These are phyloP conservation scores for Diaporthe helianthi DNA, from an alignment of 2,329 filamentous ascomycete genomes.

Conservation along the genomic window DNA sequence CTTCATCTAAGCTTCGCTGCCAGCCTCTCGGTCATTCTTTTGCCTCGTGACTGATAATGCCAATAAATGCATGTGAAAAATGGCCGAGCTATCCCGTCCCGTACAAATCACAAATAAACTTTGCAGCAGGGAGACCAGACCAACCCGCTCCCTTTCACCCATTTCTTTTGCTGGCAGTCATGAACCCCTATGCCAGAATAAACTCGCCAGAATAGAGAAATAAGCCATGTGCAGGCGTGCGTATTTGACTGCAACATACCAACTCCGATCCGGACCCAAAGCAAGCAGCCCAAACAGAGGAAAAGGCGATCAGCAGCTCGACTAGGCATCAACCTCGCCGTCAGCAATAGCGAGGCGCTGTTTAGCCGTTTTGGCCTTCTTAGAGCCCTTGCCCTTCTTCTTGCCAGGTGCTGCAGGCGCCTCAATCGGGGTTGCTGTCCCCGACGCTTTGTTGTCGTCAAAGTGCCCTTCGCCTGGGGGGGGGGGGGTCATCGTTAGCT, in stretches of 20 bases:
- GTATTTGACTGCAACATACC: neutral
- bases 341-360: slow-evolving; percentile 73
- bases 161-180: slow-evolving; percentile 6
- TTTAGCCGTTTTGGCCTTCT: slow-evolving; percentile 73
- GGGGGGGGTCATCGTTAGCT: slow-evolving; percentile 41
- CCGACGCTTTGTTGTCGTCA: slow-evolving; percentile 87
- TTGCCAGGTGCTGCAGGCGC: slow-evolving; percentile 61
- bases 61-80: slow-evolving; percentile 4
- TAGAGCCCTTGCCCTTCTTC: slow-evolving; percentile 61
- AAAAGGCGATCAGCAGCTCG: neutral
- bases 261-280: neutral
- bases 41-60: neutral
- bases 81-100: neutral
- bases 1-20: slow-evolving; percentile 18
- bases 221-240: neutral
- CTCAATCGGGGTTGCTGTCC: slow-evolving; percentile 81
- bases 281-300: neutral
- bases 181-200: neutral
- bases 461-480: slow-evolving; percentile 90
- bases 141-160: neutral
- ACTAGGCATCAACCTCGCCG: slow-evolving; percentile 53
- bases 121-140: neutral
- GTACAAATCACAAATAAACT: neutral
- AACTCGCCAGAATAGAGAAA: neutral
- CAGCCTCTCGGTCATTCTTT: neutral